A percentile compares a stretch with the other conserved stretches of the same genome.
These are phyloP conservation scores for Allium sativum DNA, from an alignment of 106 monocot genomes.

Conservation along the genomic window DNA sequence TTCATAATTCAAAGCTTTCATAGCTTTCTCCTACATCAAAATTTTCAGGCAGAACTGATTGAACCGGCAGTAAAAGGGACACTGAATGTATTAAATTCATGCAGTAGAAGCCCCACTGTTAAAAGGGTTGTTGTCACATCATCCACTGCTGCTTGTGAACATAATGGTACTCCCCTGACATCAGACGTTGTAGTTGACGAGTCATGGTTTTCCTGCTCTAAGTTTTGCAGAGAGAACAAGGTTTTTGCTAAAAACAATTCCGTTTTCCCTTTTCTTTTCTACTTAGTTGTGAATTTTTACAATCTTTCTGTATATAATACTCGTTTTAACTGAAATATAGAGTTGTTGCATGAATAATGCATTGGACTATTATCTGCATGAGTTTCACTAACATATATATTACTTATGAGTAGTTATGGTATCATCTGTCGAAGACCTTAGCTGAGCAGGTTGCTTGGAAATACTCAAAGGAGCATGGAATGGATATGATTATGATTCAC, in stretches of 20 bases:
- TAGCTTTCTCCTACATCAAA: neutral
- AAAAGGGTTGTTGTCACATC: constrained; percentile 61
- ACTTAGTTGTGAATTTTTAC: too few relatives aligned
- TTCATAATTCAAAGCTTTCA: neutral
- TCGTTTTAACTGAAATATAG: too few relatives aligned
- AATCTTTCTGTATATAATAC: too few relatives aligned
- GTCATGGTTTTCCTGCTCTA: too few relatives aligned
- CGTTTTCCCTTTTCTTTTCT: too few relatives aligned
- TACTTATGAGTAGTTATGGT: constrained; percentile 30
- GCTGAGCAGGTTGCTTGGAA: constrained; percentile 90
- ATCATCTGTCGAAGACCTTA: constrained; percentile 81
- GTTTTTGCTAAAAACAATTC: too few relatives aligned
- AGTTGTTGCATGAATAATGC: too few relatives aligned
- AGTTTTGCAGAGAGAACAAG: too few relatives aligned
- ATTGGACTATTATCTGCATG: too few relatives aligned
- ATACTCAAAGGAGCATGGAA: constrained; percentile 56
- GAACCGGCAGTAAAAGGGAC: constrained; percentile 65
- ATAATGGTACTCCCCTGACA: too few relatives aligned
- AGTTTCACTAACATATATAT: too few relatives aligned
- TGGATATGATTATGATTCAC: constrained; percentile 73
- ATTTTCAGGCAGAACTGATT: constrained; percentile 43
- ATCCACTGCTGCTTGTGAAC: constrained; percentile 6
- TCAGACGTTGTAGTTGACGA: too few relatives aligned
- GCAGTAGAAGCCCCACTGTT: constrained; percentile 54
- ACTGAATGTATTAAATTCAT: constrained; percentile 57